A percentile compares a stretch with the other conserved stretches of the same genome.
These are phyloP conservation scores for Silene uniflora DNA, from an alignment of 148 eudicot genomes.

Conservation along the genomic window DNA sequence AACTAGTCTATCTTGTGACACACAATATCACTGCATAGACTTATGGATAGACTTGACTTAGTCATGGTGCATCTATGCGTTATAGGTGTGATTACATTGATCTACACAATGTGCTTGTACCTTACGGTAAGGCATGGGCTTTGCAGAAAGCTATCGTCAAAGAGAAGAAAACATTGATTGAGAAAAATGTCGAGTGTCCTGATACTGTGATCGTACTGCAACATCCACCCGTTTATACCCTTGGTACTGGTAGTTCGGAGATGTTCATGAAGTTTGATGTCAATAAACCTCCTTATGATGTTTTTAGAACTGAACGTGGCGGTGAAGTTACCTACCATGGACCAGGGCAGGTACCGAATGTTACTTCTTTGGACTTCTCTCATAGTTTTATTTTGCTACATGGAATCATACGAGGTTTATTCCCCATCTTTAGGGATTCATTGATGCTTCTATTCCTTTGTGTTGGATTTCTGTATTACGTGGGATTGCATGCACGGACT, in stretches of 20 bases:
- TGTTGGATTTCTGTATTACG: neutral
- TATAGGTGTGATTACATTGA: slow-evolving; percentile 68
- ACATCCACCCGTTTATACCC: slow-evolving; percentile 86
- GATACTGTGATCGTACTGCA: slow-evolving; percentile 74
- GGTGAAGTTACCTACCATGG: slow-evolving; percentile 99
- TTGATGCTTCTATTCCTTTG: neutral
- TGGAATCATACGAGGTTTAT: neutral
- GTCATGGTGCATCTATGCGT: slow-evolving; percentile 11
- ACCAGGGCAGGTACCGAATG: slow-evolving; percentile 77
- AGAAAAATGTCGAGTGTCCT: slow-evolving; percentile 43
- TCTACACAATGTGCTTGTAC: slow-evolving; percentile 60
- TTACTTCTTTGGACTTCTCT: neutral
- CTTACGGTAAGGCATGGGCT: slow-evolving; percentile 75
- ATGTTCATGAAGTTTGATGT: slow-evolving; percentile 61
- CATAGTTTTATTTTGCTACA: neutral
- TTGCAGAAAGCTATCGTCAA: slow-evolving; percentile 74
- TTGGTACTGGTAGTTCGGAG: slow-evolving; percentile 85
- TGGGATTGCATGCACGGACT: neutral
- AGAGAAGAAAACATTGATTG: slow-evolving; percentile 55
- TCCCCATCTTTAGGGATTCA: neutral
- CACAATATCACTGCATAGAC: neutral
- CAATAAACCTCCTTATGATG: slow-evolving; percentile 52
- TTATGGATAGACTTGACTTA: neutral
- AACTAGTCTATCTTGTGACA: neutral
- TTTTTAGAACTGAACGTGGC: slow-evolving; percentile 81